These are phyloP conservation scores for Chaetomiaceae sp. DNA, from an alignment of 2,329 filamentous ascomycete genomes.

Conservation along the genomic window DNA sequence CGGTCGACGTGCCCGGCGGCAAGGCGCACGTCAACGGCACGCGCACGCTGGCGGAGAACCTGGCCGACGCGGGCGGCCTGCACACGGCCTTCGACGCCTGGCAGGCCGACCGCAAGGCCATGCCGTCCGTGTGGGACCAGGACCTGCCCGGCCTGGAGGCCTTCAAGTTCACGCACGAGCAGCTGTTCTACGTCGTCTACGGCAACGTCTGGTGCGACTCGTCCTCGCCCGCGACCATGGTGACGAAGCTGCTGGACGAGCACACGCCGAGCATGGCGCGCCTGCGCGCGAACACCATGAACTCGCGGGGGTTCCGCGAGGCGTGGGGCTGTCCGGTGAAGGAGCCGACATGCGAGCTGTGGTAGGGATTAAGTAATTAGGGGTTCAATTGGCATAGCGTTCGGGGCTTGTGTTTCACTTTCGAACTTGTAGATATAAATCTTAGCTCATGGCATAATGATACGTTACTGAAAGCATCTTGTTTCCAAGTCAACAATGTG, in stretches of 20 bases:
- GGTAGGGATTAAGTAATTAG: neutral
- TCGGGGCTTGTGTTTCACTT: neutral
- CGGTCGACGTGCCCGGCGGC: slow-evolving; percentile 49
- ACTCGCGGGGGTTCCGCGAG: slow-evolving; percentile 61
- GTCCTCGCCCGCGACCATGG: slow-evolving; percentile 50
- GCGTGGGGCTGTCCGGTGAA: slow-evolving; percentile 60
- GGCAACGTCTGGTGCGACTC: slow-evolving; percentile 63
- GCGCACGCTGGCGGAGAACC: slow-evolving; percentile 62
- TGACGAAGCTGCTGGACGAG: slow-evolving; percentile 53
- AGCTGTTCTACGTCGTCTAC: slow-evolving; percentile 64
- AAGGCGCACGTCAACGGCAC: slow-evolving; percentile 53
- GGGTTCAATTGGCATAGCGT: too few relatives aligned
- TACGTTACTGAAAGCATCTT: too few relatives aligned
- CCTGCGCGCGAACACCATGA: slow-evolving; percentile 47
- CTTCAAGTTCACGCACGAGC: slow-evolving; percentile 61
- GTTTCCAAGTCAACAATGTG: too few relatives aligned
- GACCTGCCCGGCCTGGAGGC: slow-evolving; percentile 53
- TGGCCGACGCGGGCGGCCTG: slow-evolving; percentile 64
- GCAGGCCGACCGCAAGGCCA: slow-evolving; percentile 45
- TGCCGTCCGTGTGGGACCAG: slow-evolving; percentile 35
- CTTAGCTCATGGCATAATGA: too few relatives aligned
- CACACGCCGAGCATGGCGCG: slow-evolving; percentile 60
- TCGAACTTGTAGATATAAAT: too few relatives aligned
- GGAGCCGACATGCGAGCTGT: slow-evolving; percentile 60
- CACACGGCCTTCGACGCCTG: slow-evolving; percentile 59